Evolutionary conservation across 768 basidiomycete species (phyloP).

Genomic region (Zangia roseola): DNA sequence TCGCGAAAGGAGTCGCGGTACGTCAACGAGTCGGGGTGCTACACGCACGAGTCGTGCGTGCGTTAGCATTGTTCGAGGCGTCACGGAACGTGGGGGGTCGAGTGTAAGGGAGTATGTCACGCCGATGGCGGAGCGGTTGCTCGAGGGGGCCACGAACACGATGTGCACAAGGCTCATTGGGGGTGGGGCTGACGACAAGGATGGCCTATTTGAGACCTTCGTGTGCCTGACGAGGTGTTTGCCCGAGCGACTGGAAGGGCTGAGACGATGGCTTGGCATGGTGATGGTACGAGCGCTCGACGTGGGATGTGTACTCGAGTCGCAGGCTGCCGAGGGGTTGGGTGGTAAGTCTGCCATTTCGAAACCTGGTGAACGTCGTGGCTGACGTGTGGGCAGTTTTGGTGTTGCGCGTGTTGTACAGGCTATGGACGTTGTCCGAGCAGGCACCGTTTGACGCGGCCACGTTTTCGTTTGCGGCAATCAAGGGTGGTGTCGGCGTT

Average conservation of each 20-base stretch:
- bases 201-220: slow-evolving; percentile 81
- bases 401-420: slow-evolving; percentile 81
- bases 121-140: slow-evolving; percentile 53
- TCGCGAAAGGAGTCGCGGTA: slow-evolving; percentile 72
- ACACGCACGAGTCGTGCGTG: slow-evolving; percentile 58
- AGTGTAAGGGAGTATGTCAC: slow-evolving; percentile 56
- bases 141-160: slow-evolving; percentile 61
- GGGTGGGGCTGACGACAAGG: slow-evolving; percentile 29
- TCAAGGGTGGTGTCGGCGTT: slow-evolving; percentile 63
- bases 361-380: background rate
- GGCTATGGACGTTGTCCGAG: slow-evolving; percentile 77
- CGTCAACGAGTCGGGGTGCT: slow-evolving; percentile 57
- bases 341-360: slow-evolving; percentile 25
- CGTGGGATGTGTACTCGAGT: slow-evolving; percentile 65
- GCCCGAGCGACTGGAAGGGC: slow-evolving; percentile 69
- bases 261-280: slow-evolving; percentile 74
- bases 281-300: slow-evolving; percentile 78
- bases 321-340: slow-evolving; percentile 69
- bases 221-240: slow-evolving; percentile 66
- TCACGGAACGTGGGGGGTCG: slow-evolving; percentile 47
- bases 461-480: slow-evolving; percentile 76
- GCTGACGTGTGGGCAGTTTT: slow-evolving; percentile 50
- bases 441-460: slow-evolving; percentile 80
- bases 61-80: slow-evolving; percentile 61
- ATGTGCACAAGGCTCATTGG: slow-evolving; percentile 62